Evolutionary conservation across 2,329 filamentous ascomycete species (phyloP), one percentile per base, ranked within the genome.

Genomic region (Phyllachora maydis): DNA sequence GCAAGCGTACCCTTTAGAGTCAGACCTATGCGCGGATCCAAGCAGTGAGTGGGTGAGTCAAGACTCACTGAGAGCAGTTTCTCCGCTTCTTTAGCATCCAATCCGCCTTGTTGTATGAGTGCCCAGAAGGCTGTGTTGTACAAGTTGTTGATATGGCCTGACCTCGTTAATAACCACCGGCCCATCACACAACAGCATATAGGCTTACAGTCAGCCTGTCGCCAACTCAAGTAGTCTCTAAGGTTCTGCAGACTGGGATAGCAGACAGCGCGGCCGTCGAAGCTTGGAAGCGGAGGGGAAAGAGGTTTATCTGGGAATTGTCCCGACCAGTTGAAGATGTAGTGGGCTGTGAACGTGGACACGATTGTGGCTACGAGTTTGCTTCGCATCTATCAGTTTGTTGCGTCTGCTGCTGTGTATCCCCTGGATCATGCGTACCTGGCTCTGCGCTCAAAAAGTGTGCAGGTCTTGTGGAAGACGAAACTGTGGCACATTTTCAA

Each of bases 51-150:
- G 5, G 6, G 10, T 14, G 8, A 8, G 18, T 10, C 6, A 13
- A 8, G n/a, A 37, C 54, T 34, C 43, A 77, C 76, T 36, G 77
- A 71, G 21, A 98, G 60, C 28, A 66, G 64, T 39, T 74, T 64
- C 43, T 95, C 85, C 0, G 88, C 88, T 28, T 79, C 74, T 23
- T 70, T 73, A 15, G 68, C 64, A 24, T 65, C 70, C 53, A 88
- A 62, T 0, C 73, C 76, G 3, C 78, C 83, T 22, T 67, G 54
- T 32, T 79, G 67, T 12, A 95, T 74, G 37, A 98, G 55, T 1
- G 73, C 59, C 88, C 88, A 98, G 45, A 95, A 95, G 0, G 81
- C 79, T 0, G 88, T 98, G 44, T 98, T 98, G 49, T 93, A 98
- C 4, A 98, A 63, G 40, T 98, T 98, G 47, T 98, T 98, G 37